phyloP scores from a whole-genome alignment of 2,329 filamentous ascomycete species.

The Fusarium dimerum region DNA sequence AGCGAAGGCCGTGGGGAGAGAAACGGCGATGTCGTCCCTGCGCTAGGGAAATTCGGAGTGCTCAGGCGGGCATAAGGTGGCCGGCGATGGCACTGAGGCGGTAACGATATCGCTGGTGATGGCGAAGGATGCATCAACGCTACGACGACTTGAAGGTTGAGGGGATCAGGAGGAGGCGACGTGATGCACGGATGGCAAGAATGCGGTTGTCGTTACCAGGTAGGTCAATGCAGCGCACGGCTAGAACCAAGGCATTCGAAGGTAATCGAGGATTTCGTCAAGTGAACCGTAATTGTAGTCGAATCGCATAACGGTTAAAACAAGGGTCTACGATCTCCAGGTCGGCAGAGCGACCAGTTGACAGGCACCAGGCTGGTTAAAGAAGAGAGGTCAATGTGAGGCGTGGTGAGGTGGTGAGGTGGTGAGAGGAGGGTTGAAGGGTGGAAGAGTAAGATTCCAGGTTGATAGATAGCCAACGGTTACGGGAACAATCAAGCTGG shows the following conservation, averaged over 20 bases:
- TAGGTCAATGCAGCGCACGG: neutral
- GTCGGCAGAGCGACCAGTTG: neutral
- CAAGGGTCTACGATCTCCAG: neutral
- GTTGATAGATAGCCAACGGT: conserved; percentile 3
- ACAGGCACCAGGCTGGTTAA: neutral
- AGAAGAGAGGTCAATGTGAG: neutral
- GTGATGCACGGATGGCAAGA: neutral
- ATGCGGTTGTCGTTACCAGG: neutral
- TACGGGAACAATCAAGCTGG: conserved; percentile 11
- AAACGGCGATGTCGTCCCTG: conserved; percentile 9
- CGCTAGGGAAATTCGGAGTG: conserved; percentile 6
- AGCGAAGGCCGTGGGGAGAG: conserved; percentile 8
- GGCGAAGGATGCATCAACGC: conserved; percentile 29
- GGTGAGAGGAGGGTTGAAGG: neutral
- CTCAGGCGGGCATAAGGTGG: conserved; percentile 27
- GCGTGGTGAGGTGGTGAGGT: neutral
- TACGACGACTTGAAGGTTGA: conserved; percentile 6
- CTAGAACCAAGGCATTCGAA: neutral
- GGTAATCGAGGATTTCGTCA: neutral
- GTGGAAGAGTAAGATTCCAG: conserved; percentile 14
- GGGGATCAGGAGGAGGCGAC: conserved; percentile 2
- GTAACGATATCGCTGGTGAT: conserved; percentile 12
- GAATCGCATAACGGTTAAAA: neutral
- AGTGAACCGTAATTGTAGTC: no score
- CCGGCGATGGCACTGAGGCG: conserved; percentile 19